These are phyloP conservation scores for Anisodus tanguticus DNA, from an alignment of 257 asterid species.

Conservation along the genomic window DNA sequence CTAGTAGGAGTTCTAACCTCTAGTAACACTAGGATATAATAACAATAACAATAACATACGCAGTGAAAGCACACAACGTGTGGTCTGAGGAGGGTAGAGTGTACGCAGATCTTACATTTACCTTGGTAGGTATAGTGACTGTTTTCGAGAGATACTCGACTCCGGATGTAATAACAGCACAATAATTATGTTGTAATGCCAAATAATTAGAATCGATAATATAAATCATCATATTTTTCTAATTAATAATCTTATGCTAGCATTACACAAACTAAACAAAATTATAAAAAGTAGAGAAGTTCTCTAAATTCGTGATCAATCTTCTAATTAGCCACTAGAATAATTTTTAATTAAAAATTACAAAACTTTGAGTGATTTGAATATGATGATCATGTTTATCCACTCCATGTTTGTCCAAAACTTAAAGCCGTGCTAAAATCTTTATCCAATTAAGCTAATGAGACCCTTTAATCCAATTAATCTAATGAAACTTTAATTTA, in stretches of 20 bases:
- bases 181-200: background rate
- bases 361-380: background rate
- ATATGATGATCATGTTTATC: background rate
- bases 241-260: background rate
- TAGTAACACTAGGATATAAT: background rate
- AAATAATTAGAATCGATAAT: background rate
- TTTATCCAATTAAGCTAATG: too few species aligned
- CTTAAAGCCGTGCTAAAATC: background rate
- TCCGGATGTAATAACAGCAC: background rate
- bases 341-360: background rate
- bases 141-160: too few species aligned
- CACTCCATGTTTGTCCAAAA: background rate
- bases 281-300: too few species aligned
- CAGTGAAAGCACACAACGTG: too few species aligned
- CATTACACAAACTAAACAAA: too few species aligned
- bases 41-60: too few species aligned
- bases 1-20: background rate
- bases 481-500: background rate
- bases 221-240: background rate
- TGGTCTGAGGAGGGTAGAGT: too few species aligned
- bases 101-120: too few species aligned
- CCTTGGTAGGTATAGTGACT: too few species aligned
- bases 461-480: background rate
- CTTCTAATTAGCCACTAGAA: background rate
- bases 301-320: background rate